Evolutionary conservation across 768 basidiomycete genomes (phyloP).

Genomic region (Clavulina sp.): DNA sequence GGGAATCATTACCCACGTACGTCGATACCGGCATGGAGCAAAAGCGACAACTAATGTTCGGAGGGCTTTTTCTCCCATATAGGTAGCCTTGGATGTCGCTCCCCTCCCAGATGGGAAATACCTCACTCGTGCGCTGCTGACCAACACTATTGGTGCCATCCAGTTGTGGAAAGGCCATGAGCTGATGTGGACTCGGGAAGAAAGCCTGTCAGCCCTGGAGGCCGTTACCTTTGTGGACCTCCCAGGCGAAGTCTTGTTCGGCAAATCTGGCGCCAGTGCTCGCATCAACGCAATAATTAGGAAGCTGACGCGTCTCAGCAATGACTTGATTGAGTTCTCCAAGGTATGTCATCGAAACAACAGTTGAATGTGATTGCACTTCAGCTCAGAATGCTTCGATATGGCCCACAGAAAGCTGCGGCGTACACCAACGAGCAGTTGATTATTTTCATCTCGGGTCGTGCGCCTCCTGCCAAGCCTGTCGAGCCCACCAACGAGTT

Average conservation of each 20-base stretch:
- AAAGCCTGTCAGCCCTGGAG: slow-evolving; percentile 46
- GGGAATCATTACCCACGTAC: slow-evolving; percentile 52
- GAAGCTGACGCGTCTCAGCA: not conserved
- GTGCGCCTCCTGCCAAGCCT: slow-evolving; percentile 15
- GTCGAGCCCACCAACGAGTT: slow-evolving; percentile 17
- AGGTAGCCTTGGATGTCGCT: slow-evolving; percentile 40
- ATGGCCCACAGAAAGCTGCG: slow-evolving; percentile 59
- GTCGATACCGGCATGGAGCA: slow-evolving; percentile 13
- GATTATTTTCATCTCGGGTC: slow-evolving; percentile 21
- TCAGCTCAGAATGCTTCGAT: slow-evolving; percentile 48
- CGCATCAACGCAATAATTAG: not conserved
- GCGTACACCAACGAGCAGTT: slow-evolving; percentile 34
- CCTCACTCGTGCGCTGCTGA: slow-evolving; percentile 32
- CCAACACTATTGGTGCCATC: slow-evolving; percentile 59
- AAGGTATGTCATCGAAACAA: not conserved
- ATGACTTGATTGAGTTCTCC: not conserved
- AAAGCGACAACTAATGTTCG: not conserved
- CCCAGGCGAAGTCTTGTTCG: slow-evolving; percentile 33
- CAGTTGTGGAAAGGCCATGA: slow-evolving; percentile 51
- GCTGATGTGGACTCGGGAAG: slow-evolving; percentile 60
- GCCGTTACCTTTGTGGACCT: slow-evolving; percentile 61
- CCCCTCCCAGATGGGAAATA: slow-evolving; percentile 23
- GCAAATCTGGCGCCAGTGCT: not conserved
- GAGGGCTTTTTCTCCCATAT: not conserved
- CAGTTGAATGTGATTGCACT: slow-evolving; percentile 26